Percentiles rank a stretch among this genome's conserved stretches.
Evolutionary conservation across 441 rosid species (phyloP).

Genomic region (Populus hybrid): DNA sequence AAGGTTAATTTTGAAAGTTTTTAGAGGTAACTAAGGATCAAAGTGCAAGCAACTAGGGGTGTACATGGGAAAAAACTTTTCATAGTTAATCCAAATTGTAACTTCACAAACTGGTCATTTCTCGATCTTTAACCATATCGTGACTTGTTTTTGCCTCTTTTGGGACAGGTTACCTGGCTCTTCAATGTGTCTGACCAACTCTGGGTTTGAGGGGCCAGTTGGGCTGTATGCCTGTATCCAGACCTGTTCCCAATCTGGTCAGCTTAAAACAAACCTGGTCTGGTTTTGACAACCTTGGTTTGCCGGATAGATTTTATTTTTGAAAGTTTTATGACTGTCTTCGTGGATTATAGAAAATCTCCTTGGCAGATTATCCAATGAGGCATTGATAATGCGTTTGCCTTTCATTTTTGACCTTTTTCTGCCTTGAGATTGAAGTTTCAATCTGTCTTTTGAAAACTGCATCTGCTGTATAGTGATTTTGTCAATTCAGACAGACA

Average conservation of each 20-base stretch:
- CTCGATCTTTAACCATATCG: not conserved
- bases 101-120: not conserved
- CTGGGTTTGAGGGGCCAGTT: not conserved
- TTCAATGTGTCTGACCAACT: not conserved
- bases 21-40: not conserved
- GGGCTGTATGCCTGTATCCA: not conserved
- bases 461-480: not conserved
- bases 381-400: not conserved
- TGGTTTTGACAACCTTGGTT: not conserved
- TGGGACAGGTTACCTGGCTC: not conserved
- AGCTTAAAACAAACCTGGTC: not conserved
- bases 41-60: not conserved
- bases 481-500: not conserved
- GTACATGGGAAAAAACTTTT: not conserved
- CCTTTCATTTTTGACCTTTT: not conserved
- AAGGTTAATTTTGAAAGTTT: not conserved
- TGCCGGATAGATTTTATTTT: not conserved
- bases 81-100: not conserved
- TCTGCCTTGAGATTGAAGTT: not conserved
- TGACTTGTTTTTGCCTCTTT: not conserved
- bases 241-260: not conserved
- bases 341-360: not conserved
- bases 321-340: not conserved
- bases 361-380: not conserved
- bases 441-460: not conserved